These are phyloP conservation scores for Sporothrix euskadiensis DNA, from an alignment of 2,329 filamentous ascomycete genomes.

Conservation along the genomic window DNA sequence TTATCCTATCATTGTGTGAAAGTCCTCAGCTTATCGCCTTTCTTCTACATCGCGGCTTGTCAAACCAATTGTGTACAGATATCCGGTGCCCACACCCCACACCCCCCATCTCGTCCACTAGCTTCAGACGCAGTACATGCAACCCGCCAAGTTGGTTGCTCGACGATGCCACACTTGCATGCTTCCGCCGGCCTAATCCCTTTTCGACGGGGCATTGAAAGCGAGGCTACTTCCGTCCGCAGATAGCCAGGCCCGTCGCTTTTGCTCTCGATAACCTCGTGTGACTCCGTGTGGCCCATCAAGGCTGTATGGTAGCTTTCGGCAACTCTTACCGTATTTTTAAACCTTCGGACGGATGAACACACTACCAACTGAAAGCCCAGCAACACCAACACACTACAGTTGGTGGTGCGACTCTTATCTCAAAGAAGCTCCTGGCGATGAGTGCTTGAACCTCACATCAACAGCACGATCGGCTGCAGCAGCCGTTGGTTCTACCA, in stretches of 20 bases:
- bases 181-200: neutral
- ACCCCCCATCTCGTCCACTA: neutral
- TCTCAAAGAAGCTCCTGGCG: neutral
- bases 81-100: neutral
- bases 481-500: neutral
- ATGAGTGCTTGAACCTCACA: neutral
- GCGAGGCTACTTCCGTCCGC: neutral
- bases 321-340: neutral
- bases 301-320: neutral
- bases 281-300: neutral
- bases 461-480: neutral
- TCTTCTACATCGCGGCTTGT: neutral
- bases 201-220: neutral
- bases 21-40: neutral
- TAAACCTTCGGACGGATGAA: neutral
- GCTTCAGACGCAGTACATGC: neutral
- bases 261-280: neutral
- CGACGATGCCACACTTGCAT: neutral
- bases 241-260: neutral
- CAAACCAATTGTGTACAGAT: neutral
- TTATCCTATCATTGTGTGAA: neutral
- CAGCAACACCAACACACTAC: neutral
- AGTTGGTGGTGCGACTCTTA: constrained; percentile 2
- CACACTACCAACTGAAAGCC: neutral
- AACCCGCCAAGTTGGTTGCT: neutral